A percentile compares a stretch with the other conserved stretches of the same genome.
phyloP scores from a whole-genome alignment of 768 basidiomycete genomes.

The Phylloporus sp. region DNA sequence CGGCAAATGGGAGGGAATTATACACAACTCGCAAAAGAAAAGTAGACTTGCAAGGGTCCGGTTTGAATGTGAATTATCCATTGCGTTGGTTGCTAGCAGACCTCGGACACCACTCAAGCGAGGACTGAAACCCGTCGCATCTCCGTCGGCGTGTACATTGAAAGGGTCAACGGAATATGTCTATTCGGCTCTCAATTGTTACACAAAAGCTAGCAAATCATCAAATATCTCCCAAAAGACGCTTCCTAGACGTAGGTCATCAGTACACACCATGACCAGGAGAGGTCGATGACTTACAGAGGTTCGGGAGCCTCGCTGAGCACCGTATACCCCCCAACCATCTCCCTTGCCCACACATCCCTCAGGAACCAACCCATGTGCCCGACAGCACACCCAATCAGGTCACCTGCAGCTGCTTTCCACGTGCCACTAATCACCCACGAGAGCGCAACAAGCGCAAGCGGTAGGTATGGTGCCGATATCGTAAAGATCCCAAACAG shows the following conservation, averaged over 20 bases:
- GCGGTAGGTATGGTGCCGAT: slow-evolving; percentile 90
- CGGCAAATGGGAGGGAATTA: slow-evolving; percentile 9
- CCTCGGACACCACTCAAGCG: slow-evolving; percentile 15
- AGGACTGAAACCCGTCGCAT: neutral
- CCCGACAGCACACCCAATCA: slow-evolving; percentile 83
- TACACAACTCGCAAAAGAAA: slow-evolving; percentile 23
- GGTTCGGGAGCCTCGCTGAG: slow-evolving; percentile 68
- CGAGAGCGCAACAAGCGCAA: slow-evolving; percentile 85
- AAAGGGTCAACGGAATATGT: no score
- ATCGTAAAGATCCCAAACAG: slow-evolving; percentile 94
- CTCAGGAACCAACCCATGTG: slow-evolving; percentile 82
- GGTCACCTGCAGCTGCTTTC: slow-evolving; percentile 77
- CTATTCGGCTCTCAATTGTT: slow-evolving; percentile 1
- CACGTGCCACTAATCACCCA: slow-evolving; percentile 81
- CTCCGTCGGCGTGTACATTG: neutral
- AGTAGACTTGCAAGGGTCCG: neutral
- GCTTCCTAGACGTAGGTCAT: slow-evolving; percentile 43
- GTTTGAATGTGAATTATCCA: slow-evolving; percentile 5
- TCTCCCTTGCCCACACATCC: slow-evolving; percentile 86
- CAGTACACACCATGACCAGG: neutral
- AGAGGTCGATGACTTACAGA: slow-evolving; percentile 50
- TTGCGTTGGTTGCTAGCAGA: slow-evolving; percentile 8
- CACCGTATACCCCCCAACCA: slow-evolving; percentile 69
- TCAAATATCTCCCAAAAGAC: slow-evolving; percentile 59
- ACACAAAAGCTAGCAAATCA: slow-evolving; percentile 3